Evolutionary conservation across 768 basidiomycete species (phyloP).

Genomic region (Antrodiella citrinella): DNA sequence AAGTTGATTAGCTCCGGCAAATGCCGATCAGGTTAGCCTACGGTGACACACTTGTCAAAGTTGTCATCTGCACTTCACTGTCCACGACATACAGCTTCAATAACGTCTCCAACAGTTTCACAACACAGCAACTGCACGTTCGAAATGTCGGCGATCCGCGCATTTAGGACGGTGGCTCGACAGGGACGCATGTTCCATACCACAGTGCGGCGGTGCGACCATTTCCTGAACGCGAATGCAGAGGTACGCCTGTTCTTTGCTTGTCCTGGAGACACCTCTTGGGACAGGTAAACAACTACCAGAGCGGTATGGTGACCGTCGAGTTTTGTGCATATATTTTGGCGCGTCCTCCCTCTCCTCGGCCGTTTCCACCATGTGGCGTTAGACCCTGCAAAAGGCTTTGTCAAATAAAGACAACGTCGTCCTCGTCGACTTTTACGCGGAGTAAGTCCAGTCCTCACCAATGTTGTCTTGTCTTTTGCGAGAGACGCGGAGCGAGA

Average conservation of each 20-base stretch:
- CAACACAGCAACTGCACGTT: background rate
- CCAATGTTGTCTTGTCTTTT: background rate
- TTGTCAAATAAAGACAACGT: constrained; percentile 37
- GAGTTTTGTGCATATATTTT: too few relatives aligned
- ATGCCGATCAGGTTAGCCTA: too few relatives aligned
- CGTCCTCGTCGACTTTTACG: constrained; percentile 74
- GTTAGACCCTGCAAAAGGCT: constrained; percentile 30
- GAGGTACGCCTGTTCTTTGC: constrained; percentile 25
- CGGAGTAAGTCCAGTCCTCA: constrained; percentile 46
- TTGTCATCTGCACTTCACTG: too few relatives aligned
- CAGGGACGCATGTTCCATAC: constrained; percentile 27
- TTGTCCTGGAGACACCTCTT: too few relatives aligned
- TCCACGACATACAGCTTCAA: too few relatives aligned
- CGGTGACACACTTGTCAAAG: too few relatives aligned
- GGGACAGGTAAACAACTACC: too few relatives aligned
- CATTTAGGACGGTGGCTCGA: background rate
- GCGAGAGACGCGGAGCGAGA: too few relatives aligned
- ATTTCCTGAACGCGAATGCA: constrained; percentile 38
- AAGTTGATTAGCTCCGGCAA: too few relatives aligned
- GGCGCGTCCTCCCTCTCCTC: too few relatives aligned
- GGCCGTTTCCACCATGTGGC: too few relatives aligned
- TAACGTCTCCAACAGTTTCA: too few relatives aligned
- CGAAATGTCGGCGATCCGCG: background rate
- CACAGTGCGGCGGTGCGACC: constrained; percentile 29
- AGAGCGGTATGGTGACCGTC: background rate